Conservation (phyloP, 208 protist genomes). For the Lotmaria passim region DNA sequence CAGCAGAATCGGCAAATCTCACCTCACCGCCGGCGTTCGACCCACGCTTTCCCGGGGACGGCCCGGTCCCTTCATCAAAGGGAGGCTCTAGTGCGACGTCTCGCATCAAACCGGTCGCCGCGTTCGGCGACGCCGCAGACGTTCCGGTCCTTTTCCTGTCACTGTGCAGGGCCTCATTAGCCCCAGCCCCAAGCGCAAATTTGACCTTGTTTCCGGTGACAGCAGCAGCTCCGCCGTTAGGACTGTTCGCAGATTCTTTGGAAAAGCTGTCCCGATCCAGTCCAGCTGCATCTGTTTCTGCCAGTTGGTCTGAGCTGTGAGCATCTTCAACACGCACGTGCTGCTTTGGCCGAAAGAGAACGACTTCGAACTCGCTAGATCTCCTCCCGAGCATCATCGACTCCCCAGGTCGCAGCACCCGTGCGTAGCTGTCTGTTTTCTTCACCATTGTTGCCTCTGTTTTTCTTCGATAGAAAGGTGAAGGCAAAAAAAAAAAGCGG, state of each 20-base stretch:
- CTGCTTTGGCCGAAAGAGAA: slow-evolving; percentile 70
- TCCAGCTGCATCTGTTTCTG: not conserved
- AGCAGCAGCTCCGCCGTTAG: not conserved
- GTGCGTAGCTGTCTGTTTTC: slow-evolving; percentile 39
- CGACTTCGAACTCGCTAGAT: slow-evolving; percentile 70
- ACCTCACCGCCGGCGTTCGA: slow-evolving; percentile 9
- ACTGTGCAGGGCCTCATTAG: not conserved
- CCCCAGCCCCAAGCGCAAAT: slow-evolving; percentile 4
- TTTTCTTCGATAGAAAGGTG: slow-evolving; percentile 6
- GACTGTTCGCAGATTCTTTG: slow-evolving; percentile 1
- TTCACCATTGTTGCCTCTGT: slow-evolving; percentile 32
- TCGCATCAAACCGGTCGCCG: not conserved
- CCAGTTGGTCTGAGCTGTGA: slow-evolving; percentile 6
- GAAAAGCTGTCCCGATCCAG: slow-evolving; percentile 10
- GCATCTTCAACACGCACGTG: slow-evolving; percentile 26
- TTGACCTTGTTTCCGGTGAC: slow-evolving; percentile 11
- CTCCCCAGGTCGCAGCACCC: slow-evolving; percentile 67
- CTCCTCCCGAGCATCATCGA: slow-evolving; percentile 59
- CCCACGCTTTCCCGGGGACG: not conserved
- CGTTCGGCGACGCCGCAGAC: not conserved
- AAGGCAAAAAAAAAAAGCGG: slow-evolving; percentile 17
- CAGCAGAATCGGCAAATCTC: not conserved
- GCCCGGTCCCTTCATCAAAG: slow-evolving; percentile 7
- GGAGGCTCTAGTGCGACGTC: not conserved
- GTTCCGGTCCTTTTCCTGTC: slow-evolving; percentile 1